These are phyloP conservation scores for Pythium rhizo-oryzae DNA, from an alignment of 352 stramenopile genomes.

Conservation along the genomic window DNA sequence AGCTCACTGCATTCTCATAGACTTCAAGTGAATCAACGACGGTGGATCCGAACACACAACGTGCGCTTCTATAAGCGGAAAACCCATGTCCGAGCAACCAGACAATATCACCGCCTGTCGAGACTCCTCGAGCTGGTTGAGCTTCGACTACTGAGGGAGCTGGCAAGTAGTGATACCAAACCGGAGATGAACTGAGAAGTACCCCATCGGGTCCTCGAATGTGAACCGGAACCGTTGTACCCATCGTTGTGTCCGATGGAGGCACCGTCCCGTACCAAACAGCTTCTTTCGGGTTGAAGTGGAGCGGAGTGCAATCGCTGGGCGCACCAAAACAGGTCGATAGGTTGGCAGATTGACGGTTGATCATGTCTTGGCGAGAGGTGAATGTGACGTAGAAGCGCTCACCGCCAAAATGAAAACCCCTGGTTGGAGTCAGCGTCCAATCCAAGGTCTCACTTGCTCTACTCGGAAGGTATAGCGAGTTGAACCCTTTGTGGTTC, in stretches of 20 bases:
- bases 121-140: background rate
- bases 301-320: slow-evolving; percentile 1
- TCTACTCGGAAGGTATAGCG: background rate
- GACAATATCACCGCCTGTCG: slow-evolving; percentile 13
- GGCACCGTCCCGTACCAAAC: slow-evolving; percentile 19
- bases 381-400: slow-evolving; percentile 8
- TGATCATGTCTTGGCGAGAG: background rate
- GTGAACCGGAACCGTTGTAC: slow-evolving; percentile 6
- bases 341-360: background rate
- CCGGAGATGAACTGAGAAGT: background rate
- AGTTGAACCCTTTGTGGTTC: slow-evolving; percentile 1
- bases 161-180: slow-evolving; percentile 23
- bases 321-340: slow-evolving; percentile 19
- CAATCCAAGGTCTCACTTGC: background rate
- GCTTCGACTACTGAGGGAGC: slow-evolving; percentile 3
- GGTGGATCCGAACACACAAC: slow-evolving; percentile 17
- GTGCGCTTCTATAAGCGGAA: slow-evolving; percentile 1
- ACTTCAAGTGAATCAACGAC: slow-evolving; percentile 10
- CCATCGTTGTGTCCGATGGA: background rate
- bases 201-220: background rate
- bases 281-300: background rate
- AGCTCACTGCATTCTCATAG: slow-evolving; percentile 23
- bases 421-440: slow-evolving; percentile 4
- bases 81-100: slow-evolving; percentile 24
- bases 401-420: background rate